Percentiles rank a stretch among this genome's conserved stretches.
Conservation (phyloP, 163 green algal genomes). For the Chloromonas sp. region DNA sequence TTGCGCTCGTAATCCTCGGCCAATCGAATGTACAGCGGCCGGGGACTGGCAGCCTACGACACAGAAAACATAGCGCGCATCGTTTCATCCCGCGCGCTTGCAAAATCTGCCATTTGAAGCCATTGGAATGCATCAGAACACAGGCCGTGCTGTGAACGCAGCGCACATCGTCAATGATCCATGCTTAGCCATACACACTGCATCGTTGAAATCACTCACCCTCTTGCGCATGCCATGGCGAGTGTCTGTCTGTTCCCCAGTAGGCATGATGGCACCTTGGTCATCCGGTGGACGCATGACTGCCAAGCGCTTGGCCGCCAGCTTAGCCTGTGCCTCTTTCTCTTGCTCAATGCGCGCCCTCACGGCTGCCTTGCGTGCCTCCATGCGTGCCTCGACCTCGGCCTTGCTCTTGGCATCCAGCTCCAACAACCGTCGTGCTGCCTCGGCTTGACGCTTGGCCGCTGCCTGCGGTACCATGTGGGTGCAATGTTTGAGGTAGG, state of each 20-base stretch:
- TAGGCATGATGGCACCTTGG: too few species aligned
- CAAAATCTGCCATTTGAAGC: too few species aligned
- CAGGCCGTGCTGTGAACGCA: too few species aligned
- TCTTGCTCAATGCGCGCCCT: neutral
- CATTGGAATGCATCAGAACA: too few species aligned
- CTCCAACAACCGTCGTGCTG: neutral
- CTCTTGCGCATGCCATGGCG: neutral
- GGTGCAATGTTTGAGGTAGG: too few species aligned
- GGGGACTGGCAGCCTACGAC: neutral
- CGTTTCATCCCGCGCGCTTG: too few species aligned
- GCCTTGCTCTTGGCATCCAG: neutral
- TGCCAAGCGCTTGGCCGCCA: neutral
- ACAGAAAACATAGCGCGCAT: too few species aligned
- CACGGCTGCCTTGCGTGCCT: neutral
- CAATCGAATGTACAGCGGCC: neutral
- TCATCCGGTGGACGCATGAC: neutral
- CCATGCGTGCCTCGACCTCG: neutral
- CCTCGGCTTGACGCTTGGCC: neutral
- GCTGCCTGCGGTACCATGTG: neutral
- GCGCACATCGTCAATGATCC: too few species aligned
- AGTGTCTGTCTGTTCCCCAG: neutral
- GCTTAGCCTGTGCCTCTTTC: neutral
- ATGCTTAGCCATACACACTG: too few species aligned
- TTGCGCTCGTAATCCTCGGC: neutral
- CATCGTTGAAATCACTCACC: neutral